Evolutionary conservation across 2,329 filamentous ascomycete genomes (phyloP).

Genomic region (Ceratocystis destructans): DNA sequence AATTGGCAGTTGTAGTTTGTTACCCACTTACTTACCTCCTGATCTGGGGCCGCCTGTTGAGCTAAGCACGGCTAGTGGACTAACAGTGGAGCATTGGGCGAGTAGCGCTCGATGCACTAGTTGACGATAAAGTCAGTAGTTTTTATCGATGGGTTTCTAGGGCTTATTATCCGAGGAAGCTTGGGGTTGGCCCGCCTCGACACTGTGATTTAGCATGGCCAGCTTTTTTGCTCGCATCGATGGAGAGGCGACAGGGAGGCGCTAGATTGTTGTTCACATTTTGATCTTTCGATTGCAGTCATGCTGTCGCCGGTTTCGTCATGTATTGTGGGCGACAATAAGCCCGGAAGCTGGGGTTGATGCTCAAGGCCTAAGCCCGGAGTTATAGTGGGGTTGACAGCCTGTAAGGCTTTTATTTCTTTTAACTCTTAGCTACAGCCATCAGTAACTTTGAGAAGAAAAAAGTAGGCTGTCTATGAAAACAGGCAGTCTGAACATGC

Average conservation of each 20-base stretch:
- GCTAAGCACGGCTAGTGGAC: slow-evolving; percentile 1
- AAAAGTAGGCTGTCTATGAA: too few species aligned
- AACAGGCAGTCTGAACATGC: too few species aligned
- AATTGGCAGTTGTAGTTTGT: background rate
- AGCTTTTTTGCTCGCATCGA: background rate
- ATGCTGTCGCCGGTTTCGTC: slow-evolving; percentile 1
- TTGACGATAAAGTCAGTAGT: background rate
- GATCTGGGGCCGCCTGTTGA: background rate
- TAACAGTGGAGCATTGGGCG: slow-evolving; percentile 2
- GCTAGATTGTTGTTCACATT: background rate
- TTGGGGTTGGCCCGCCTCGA: background rate
- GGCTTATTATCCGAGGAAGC: slow-evolving; percentile 2
- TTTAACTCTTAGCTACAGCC: background rate
- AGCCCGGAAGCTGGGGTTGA: background rate
- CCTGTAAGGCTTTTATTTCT: background rate
- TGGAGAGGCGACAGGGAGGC: background rate
- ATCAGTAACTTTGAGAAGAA: background rate
- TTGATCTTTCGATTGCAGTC: background rate
- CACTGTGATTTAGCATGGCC: background rate
- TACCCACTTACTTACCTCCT: background rate
- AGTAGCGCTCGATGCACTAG: background rate
- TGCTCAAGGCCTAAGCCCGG: background rate
- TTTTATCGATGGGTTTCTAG: background rate
- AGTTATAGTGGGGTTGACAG: background rate
- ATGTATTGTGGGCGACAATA: background rate